Conservation (phyloP, 192 early-diverging fungal genomes). For the Thamnidium elegans region DNA sequence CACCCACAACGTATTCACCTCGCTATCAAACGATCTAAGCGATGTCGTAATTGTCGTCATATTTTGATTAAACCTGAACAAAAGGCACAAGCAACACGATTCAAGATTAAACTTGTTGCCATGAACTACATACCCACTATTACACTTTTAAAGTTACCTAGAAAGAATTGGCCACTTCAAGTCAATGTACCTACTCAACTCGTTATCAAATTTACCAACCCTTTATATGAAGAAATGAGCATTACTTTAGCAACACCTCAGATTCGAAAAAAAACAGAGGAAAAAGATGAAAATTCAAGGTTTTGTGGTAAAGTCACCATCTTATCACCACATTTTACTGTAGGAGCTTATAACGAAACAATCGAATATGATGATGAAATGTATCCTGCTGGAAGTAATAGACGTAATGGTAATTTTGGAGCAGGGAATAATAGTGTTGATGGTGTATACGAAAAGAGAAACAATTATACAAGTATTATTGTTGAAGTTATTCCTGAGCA, state of each 20-base stretch:
- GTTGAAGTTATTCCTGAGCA: constrained; percentile 56
- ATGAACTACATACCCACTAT: constrained; percentile 83
- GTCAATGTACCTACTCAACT: constrained; percentile 41
- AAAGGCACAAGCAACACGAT: constrained; percentile 82
- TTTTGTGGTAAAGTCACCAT: constrained; percentile 38
- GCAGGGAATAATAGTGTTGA: constrained; percentile 23
- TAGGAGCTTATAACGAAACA: constrained; percentile 73
- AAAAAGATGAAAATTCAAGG: neutral
- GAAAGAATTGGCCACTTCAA: constrained; percentile 27
- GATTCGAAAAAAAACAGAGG: constrained; percentile 18
- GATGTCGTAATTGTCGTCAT: constrained; percentile 85
- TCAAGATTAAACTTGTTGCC: constrained; percentile 88
- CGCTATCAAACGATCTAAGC: constrained; percentile 80
- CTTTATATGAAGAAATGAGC: constrained; percentile 67
- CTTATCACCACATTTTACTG: constrained; percentile 59
- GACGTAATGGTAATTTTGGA: constrained; percentile 20
- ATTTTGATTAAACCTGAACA: constrained; percentile 90
- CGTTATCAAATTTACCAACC: constrained; percentile 77
- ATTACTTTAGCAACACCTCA: constrained; percentile 54
- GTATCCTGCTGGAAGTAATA: constrained; percentile 35
- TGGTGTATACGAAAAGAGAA: constrained; percentile 60
- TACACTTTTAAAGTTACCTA: constrained; percentile 52
- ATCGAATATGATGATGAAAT: constrained; percentile 78
- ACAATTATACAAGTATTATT: constrained; percentile 60
- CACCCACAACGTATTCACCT: constrained; percentile 85